Base-by-base conservation (phyloP, 257 asterid genomes). In the Fraxinus americana region DNA sequence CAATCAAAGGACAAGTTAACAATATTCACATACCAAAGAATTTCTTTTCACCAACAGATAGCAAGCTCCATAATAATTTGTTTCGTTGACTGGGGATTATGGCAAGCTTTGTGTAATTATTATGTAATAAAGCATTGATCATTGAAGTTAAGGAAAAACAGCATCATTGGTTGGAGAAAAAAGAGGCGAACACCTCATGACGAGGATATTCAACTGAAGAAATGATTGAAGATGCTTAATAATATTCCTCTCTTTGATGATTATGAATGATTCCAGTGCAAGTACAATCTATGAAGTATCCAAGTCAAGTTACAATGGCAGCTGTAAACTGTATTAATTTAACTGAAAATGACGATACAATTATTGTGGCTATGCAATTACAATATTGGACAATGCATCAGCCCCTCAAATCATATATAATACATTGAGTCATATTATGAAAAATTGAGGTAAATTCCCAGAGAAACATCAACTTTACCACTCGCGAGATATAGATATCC, bases 251-350 rank as follows among this genome's bases (percentile, higher is more conserved):
- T 5, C 69, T 14, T 27, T 16, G 25, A 43, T 43, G 50, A 43
- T 43, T 43, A 27, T 30, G 59, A 70, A 70, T 23, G 21, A 43
- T 14, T 9, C 9, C 50, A 23, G 25, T 19, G 36, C 13, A 71
- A 43, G 43, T 32, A 57, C 66, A 57, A n/a, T 21, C 30, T n/a
- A 57, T 71, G 29, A 70, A 7, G 72, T 41, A 70, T 63, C 35
- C 14, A 63, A 10, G 17, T 23, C 69, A 27, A 27, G 32, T 23
- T 2, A 63, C 35, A 32, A 25, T 36, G 70, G 48, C 70, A 79
- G 81, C 84, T 85, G 82, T 85, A 77, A 75, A 75, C 83, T 72
- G 77, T 85, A 82, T 86, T 75, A 72, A 70, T 75, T 81, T 78
- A 54, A 83, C 86, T 67, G 70, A 79, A 84, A 77, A 77, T 71